Conservation (phyloP, 2,329 filamentous ascomycete genomes). For the Plenodomus lindquistii region DNA sequence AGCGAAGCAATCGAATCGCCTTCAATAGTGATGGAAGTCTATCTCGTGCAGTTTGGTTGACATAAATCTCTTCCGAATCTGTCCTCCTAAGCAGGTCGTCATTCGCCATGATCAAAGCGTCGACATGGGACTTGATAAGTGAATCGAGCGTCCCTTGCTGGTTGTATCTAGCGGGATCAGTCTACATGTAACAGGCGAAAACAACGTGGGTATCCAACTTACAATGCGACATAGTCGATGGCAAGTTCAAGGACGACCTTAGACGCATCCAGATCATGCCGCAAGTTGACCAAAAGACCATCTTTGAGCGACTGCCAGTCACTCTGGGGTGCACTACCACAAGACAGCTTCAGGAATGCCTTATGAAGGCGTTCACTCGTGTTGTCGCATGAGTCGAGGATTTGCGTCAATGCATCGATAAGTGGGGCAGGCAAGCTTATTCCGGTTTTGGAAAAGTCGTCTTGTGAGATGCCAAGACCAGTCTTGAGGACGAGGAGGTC, state of each 20-base stretch:
- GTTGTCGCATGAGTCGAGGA: conserved; percentile 34
- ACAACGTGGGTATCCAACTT: conserved; percentile 4
- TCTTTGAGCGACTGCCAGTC: conserved; percentile 26
- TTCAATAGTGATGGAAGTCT: conserved; percentile 27
- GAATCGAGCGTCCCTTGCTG: conserved; percentile 26
- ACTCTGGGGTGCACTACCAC: conserved; percentile 22
- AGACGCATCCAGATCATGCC: conserved; percentile 31
- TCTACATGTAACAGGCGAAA: conserved; percentile 1
- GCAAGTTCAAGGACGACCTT: conserved; percentile 34
- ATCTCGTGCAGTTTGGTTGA: conserved; percentile 29
- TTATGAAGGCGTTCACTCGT: conserved; percentile 35
- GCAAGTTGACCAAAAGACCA: conserved; percentile 18
- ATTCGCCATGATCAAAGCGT: conserved; percentile 18
- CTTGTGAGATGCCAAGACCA: conserved; percentile 36
- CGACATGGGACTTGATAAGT: conserved; percentile 20
- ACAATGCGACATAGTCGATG: conserved; percentile 36
- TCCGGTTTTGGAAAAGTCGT: conserved; percentile 31
- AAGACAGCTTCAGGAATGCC: conserved; percentile 31
- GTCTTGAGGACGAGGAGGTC: conserved; percentile 39
- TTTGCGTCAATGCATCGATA: conserved; percentile 31
- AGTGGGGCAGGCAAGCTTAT: conserved; percentile 25
- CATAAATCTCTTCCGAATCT: conserved; percentile 29
- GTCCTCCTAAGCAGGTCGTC: conserved; percentile 29
- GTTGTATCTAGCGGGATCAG: conserved; percentile 13
- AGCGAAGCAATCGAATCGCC: conserved; percentile 27